Evolutionary conservation across 2,329 filamentous ascomycete species (phyloP), one percentile per base, ranked within the genome.

Genomic region (Parastagonospora avenae): DNA sequence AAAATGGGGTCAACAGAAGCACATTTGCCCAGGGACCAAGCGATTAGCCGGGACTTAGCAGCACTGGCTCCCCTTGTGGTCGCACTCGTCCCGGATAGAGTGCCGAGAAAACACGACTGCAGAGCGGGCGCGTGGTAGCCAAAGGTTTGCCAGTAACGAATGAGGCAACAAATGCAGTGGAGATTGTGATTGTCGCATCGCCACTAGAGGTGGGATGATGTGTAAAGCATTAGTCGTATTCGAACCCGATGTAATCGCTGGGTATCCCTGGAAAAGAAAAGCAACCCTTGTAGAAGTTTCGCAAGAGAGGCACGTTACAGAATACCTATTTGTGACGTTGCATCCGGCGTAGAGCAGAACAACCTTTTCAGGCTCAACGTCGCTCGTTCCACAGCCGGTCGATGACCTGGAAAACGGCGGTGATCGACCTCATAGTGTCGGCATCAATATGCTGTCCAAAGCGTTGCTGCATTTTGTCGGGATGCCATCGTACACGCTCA

Each of bases 381-480:
- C 57, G 56, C 35, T 91, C 87, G 47, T 79, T 82, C 89, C 91
- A 96, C 64, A 97, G 75, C 44, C 79, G 80, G 77, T 99, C 94
- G 40, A 97, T 82, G 28, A 92, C 86, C 75, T 97, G 93, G 67
- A 97, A 99, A 8, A 96, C 87, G 6, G 90, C 89, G 9, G 93
- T 99, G 36, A 97, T 90, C 46, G 86, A 82, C 67, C 85, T 85
- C 81, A 96, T 87, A 2, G 90, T 85, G 3, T 81, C 81, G 19
- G 85, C 81, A 41, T 92, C 88, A 42, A 96, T 85, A 11, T 80
- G 79, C 52, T 84, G 77, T 2, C 91, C 90, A 53, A 96, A 87
- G 46, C 86, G 85, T 76, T 97, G 94, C 78, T 97, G 91, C 48
- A 97, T 89, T 79, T 97, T 99, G 76, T 99, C 94, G 4, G 94